Evolutionary conservation across 169 alveolate species (phyloP).

Genomic region (Plasmodium vinckei): DNA sequence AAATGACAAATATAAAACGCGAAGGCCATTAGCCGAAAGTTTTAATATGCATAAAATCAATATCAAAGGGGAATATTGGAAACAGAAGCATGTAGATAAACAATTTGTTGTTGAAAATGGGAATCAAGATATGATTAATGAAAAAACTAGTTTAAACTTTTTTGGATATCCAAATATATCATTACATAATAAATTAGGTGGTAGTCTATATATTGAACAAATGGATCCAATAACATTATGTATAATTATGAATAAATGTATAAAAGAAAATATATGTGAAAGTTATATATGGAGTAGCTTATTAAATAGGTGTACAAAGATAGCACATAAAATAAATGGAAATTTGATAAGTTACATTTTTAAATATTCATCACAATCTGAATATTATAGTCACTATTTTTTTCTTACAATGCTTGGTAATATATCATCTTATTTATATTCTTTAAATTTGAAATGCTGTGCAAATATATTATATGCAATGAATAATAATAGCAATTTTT

Average conservation of each 20-base stretch:
- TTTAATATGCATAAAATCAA: slow-evolving; percentile 83
- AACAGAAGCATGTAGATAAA: slow-evolving; percentile 79
- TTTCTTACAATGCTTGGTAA: slow-evolving; percentile 73
- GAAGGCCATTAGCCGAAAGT: slow-evolving; percentile 87
- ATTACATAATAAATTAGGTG: slow-evolving; percentile 82
- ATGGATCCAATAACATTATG: slow-evolving; percentile 86
- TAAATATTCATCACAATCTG: slow-evolving; percentile 79
- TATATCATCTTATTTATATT: slow-evolving; percentile 40
- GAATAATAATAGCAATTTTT: slow-evolving; percentile 58
- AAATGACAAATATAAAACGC: slow-evolving; percentile 83
- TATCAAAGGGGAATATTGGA: slow-evolving; percentile 89
- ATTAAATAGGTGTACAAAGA: slow-evolving; percentile 77
- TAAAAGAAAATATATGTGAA: slow-evolving; percentile 79
- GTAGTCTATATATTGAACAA: slow-evolving; percentile 82
- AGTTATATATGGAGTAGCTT: slow-evolving; percentile 80
- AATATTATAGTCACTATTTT: slow-evolving; percentile 78
- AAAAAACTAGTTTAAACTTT: slow-evolving; percentile 78
- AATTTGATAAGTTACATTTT: slow-evolving; percentile 78
- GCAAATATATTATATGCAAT: slow-evolving; percentile 52
- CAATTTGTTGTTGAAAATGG: slow-evolving; percentile 77
- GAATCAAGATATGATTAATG: slow-evolving; percentile 69
- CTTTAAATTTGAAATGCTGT: slow-evolving; percentile 52
- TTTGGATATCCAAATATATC: slow-evolving; percentile 88
- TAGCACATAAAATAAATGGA: slow-evolving; percentile 81
- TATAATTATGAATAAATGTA: slow-evolving; percentile 82